These are phyloP conservation scores for Blastomyces gilchristii DNA, from an alignment of 2,329 filamentous ascomycete species.

Conservation along the genomic window DNA sequence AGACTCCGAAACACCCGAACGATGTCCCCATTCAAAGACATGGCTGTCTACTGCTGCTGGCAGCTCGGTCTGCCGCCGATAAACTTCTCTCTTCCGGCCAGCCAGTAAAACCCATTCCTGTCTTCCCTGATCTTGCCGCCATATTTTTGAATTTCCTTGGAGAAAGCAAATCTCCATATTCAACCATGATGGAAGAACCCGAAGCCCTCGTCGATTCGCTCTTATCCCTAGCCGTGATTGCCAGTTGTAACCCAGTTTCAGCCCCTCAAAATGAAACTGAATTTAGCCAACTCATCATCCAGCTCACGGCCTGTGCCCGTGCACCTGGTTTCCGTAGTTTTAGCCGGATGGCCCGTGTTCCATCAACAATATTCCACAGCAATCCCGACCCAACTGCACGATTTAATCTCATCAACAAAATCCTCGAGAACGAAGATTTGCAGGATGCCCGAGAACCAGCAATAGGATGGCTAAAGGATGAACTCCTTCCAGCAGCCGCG, in stretches of 20 bases:
- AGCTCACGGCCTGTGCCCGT: slow-evolving; percentile 29
- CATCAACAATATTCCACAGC: slow-evolving; percentile 36
- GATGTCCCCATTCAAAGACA: slow-evolving; percentile 48
- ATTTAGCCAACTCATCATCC: slow-evolving; percentile 45
- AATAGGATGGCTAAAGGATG: slow-evolving; percentile 51
- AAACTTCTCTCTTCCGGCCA: slow-evolving; percentile 39
- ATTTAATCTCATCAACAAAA: slow-evolving; percentile 45
- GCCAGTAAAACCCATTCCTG: slow-evolving; percentile 30
- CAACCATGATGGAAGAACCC: slow-evolving; percentile 21
- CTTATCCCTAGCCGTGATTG: slow-evolving; percentile 43
- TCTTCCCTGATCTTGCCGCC: slow-evolving; percentile 45
- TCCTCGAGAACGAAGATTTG: slow-evolving; percentile 45
- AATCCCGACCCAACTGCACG: slow-evolving; percentile 44
- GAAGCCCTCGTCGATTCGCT: slow-evolving; percentile 46
- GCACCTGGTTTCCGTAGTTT: slow-evolving; percentile 26
- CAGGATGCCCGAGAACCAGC: slow-evolving; percentile 48
- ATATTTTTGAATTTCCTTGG: slow-evolving; percentile 45
- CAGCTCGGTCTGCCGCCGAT: slow-evolving; percentile 42
- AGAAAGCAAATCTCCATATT: slow-evolving; percentile 28
- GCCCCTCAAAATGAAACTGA: slow-evolving; percentile 41
- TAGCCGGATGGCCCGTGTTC: slow-evolving; percentile 29
- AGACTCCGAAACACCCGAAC: slow-evolving; percentile 42
- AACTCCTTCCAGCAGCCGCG: slow-evolving; percentile 41
- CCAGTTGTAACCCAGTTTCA: slow-evolving; percentile 37
- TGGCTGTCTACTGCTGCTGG: slow-evolving; percentile 45